These are phyloP conservation scores for Dalbergia cultrata DNA, from an alignment of 306 rosid species.

Conservation along the genomic window DNA sequence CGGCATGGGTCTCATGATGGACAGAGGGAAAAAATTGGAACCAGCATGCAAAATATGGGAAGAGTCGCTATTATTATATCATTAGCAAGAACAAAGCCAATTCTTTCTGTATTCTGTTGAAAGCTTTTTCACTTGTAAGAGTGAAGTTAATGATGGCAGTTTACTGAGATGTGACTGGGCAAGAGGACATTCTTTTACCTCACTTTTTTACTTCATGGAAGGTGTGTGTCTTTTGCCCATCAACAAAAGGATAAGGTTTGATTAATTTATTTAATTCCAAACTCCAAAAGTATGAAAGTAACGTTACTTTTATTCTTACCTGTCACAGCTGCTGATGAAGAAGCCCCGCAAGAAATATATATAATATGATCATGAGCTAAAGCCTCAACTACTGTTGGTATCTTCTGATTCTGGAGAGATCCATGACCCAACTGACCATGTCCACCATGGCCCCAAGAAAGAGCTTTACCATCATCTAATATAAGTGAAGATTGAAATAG, in stretches of 20 bases:
- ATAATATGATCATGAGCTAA: constrained; percentile 62
- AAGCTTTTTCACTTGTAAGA: background rate
- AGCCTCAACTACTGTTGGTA: constrained; percentile 74
- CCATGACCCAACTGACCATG: constrained; percentile 96
- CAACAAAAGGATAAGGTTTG: background rate
- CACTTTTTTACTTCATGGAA: background rate
- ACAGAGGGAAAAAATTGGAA: constrained; percentile 6
- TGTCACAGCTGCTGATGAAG: constrained; percentile 90
- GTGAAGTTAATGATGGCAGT: background rate
- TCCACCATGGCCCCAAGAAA: constrained; percentile 98
- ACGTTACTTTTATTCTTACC: constrained; percentile 53
- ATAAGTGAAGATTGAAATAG: constrained; percentile 41
- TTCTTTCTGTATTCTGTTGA: background rate
- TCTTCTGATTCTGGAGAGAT: constrained; percentile 67
- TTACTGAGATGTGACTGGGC: background rate
- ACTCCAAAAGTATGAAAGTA: background rate
- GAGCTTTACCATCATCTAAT: constrained; percentile 87
- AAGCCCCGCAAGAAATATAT: constrained; percentile 85
- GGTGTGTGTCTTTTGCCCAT: background rate
- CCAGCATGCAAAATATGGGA: background rate
- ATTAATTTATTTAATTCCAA: background rate
- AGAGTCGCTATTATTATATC: background rate
- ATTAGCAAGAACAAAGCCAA: background rate
- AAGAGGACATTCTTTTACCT: background rate
- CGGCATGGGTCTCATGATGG: constrained; percentile 16